Percentiles rank a stretch among this genome's conserved stretches.
phyloP scores from a whole-genome alignment of 148 eudicot species.

The Linanthus parryae region DNA sequence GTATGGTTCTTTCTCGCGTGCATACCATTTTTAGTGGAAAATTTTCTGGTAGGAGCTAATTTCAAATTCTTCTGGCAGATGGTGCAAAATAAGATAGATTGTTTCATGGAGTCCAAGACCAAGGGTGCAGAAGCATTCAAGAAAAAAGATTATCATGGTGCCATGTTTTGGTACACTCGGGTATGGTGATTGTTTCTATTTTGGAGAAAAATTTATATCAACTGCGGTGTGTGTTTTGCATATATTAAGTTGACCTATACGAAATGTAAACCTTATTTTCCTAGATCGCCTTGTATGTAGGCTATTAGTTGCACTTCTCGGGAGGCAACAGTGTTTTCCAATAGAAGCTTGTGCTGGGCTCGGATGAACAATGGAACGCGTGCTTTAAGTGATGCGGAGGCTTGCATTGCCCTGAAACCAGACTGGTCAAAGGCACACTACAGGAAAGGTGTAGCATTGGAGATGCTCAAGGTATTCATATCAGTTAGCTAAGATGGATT shows the following conservation, averaged over 20 bases:
- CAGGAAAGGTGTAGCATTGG: slow-evolving; percentile 25
- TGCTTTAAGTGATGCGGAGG: slow-evolving; percentile 25
- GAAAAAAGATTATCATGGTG: slow-evolving; percentile 15
- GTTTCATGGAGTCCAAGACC: slow-evolving; percentile 5
- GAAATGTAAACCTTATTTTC: too few relatives aligned
- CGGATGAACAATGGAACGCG: slow-evolving; percentile 5
- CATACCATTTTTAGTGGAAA: background rate
- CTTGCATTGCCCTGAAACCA: slow-evolving; percentile 19
- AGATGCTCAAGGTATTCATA: slow-evolving; percentile 16
- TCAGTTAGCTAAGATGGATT: background rate
- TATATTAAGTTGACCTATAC: too few relatives aligned
- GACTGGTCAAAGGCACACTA: slow-evolving; percentile 26
- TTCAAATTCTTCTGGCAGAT: slow-evolving; percentile 6
- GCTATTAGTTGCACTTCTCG: slow-evolving; percentile 4
- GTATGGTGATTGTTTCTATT: slow-evolving; percentile 10
- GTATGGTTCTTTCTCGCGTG: background rate
- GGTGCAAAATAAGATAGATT: slow-evolving; percentile 4
- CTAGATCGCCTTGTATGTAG: too few relatives aligned
- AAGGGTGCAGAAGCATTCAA: slow-evolving; percentile 20
- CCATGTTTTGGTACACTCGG: slow-evolving; percentile 17
- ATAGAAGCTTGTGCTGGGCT: slow-evolving; percentile 24
- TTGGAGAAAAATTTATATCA: too few relatives aligned
- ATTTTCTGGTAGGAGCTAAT: background rate
- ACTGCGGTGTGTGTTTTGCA: background rate
- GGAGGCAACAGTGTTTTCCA: slow-evolving; percentile 13